Percentiles rank a stretch among this genome's conserved stretches.
These are phyloP conservation scores for Nothophytophthora sp. DNA, from an alignment of 352 stramenopile species.

Conservation along the genomic window DNA sequence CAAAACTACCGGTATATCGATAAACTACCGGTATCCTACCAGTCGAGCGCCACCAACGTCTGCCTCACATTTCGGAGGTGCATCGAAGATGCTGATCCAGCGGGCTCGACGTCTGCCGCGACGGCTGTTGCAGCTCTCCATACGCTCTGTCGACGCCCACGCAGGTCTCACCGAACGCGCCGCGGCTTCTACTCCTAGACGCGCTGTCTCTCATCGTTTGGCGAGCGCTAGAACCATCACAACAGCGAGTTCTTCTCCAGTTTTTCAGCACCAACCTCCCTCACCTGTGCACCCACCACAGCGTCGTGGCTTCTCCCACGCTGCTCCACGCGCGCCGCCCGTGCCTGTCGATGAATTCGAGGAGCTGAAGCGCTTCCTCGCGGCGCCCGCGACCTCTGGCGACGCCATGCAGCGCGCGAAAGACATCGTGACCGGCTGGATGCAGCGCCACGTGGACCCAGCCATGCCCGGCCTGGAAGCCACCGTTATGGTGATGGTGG, in stretches of 20 bases:
- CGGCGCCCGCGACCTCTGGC: conserved; percentile 40
- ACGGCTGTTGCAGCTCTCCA: conserved; percentile 22
- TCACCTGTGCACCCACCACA: conserved; percentile 4
- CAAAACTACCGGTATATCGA: no score
- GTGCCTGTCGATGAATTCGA: conserved; percentile 56
- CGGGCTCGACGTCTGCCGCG: conserved; percentile 6
- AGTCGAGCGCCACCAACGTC: conserved; percentile 10
- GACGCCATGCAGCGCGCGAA: conserved; percentile 27
- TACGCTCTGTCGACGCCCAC: conserved; percentile 3
- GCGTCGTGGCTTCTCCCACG: conserved; percentile 18
- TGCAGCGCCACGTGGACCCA: conserved; percentile 63
- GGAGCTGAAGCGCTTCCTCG: conserved; percentile 63
- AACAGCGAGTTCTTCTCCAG: background rate
- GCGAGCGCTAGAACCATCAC: conserved; percentile 5
- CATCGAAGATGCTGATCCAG: conserved; percentile 18
- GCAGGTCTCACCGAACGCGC: background rate
- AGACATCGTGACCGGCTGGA: conserved; percentile 47
- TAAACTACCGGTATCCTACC: background rate
- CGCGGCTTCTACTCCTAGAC: conserved; percentile 1
- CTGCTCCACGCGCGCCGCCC: conserved; percentile 6
- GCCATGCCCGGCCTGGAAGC: conserved; percentile 72
- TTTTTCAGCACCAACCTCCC: background rate
- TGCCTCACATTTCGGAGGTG: conserved; percentile 21
- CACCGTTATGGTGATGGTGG: conserved; percentile 81
- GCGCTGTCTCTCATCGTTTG: conserved; percentile 5